Percentiles rank a stretch among this genome's conserved stretches.
phyloP scores from a whole-genome alignment of 257 asterid species.

The Salvia hispanica region DNA sequence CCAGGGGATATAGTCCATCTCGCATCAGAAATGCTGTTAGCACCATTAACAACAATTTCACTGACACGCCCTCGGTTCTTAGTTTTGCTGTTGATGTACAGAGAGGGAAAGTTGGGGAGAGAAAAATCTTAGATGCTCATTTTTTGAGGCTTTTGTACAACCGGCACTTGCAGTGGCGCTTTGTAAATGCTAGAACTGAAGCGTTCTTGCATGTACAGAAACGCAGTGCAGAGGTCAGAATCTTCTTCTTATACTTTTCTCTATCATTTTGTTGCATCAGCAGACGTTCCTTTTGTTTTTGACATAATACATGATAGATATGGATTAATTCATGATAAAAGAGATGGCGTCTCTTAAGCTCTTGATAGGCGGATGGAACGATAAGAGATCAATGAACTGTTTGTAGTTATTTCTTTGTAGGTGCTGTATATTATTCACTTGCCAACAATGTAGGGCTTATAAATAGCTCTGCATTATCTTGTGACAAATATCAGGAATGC shows the following conservation, averaged over 20 bases:
- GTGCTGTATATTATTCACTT: neutral
- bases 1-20: constrained; percentile 74
- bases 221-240: constrained; percentile 75
- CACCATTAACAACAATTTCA: constrained; percentile 62
- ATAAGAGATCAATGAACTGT: neutral
- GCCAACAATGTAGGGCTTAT: constrained; percentile 4
- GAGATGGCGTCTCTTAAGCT: neutral
- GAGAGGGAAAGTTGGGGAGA: constrained; percentile 94
- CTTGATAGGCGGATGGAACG: neutral
- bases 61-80: constrained; percentile 88
- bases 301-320: neutral
- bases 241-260: constrained; percentile 12
- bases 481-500: too few relatives aligned
- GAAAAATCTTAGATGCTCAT: constrained; percentile 79
- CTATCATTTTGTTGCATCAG: neutral
- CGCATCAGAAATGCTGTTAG: constrained; percentile 80
- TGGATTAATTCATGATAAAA: neutral
- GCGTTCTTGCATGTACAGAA: constrained; percentile 69
- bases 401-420: neutral
- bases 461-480: neutral
- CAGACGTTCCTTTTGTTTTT: neutral
- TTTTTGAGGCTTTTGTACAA: constrained; percentile 82
- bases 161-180: constrained; percentile 92
- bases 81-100: constrained; percentile 91
- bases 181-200: constrained; percentile 80